Conservation (phyloP, 768 basidiomycete species). For the Tulasnella sp. region DNA sequence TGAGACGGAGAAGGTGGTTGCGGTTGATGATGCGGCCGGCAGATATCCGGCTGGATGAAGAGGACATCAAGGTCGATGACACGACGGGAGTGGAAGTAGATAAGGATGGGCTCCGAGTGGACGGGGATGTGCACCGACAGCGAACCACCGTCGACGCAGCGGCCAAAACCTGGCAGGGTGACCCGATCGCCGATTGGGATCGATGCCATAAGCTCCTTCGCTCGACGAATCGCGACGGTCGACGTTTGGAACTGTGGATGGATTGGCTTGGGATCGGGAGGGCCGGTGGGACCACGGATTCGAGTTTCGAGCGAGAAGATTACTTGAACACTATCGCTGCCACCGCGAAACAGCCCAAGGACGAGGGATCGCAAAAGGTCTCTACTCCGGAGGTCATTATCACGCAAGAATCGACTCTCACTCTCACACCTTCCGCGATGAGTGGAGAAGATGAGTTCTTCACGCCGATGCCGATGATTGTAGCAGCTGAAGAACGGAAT, state of each 20-base stretch:
- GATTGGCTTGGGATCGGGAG: constrained; percentile 45
- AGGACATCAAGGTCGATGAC: constrained; percentile 25
- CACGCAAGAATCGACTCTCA: not conserved
- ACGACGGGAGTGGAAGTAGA: too few relatives aligned
- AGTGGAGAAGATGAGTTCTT: not conserved
- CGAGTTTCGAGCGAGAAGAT: constrained; percentile 32
- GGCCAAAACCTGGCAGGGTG: constrained; percentile 45
- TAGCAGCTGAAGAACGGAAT: constrained; percentile 25
- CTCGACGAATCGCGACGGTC: constrained; percentile 51
- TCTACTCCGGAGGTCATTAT: not conserved
- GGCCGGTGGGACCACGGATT: constrained; percentile 15
- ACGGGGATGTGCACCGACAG: too few relatives aligned
- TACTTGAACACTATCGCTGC: constrained; percentile 35
- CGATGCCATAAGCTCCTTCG: constrained; percentile 45
- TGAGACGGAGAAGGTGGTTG: constrained; percentile 72
- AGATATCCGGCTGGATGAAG: constrained; percentile 44
- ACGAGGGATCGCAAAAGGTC: constrained; percentile 21
- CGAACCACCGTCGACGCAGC: constrained; percentile 13
- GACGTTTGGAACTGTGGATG: constrained; percentile 66
- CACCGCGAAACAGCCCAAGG: constrained; percentile 23
- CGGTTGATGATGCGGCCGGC: constrained; percentile 71
- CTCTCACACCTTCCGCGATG: constrained; percentile 12
- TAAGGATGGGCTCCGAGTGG: too few relatives aligned
- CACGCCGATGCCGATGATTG: not conserved
- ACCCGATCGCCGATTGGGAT: constrained; percentile 46